phyloP scores from a whole-genome alignment of 768 basidiomycete species.

The Mycena latifolia region DNA sequence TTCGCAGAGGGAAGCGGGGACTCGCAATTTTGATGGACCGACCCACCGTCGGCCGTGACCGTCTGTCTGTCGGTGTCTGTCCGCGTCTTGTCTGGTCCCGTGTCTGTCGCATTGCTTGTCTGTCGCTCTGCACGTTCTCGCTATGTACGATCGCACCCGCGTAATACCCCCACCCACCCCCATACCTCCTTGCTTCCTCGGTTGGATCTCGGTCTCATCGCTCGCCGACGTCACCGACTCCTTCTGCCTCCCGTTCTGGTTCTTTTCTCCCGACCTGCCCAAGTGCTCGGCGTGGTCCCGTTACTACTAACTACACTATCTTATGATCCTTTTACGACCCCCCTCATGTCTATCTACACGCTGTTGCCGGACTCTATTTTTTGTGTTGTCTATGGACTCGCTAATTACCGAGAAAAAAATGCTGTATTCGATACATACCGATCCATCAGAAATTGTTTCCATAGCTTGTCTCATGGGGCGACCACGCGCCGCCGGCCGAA shows the following conservation, averaged over 20 bases:
- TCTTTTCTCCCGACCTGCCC: constrained; percentile 18
- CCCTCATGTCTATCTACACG: not conserved
- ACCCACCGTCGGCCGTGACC: too few relatives aligned
- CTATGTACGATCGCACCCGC: not conserved
- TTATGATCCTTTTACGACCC: constrained; percentile 31
- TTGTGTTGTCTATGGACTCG: not conserved
- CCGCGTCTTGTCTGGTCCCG: not conserved
- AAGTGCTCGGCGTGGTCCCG: constrained; percentile 35
- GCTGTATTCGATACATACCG: constrained; percentile 6
- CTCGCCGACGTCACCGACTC: constrained; percentile 24
- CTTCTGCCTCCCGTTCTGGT: not conserved
- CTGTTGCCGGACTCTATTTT: constrained; percentile 7
- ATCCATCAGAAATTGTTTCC: constrained; percentile 22
- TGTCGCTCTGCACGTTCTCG: not conserved
- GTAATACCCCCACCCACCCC: constrained; percentile 14
- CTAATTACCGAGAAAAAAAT: not conserved
- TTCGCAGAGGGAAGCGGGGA: constrained; percentile 25
- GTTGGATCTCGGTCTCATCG: constrained; percentile 27
- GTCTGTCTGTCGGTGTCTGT: not conserved
- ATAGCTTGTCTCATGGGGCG: too few relatives aligned
- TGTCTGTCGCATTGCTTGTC: constrained; percentile 16
- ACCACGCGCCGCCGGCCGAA: too few relatives aligned
- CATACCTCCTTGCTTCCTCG: not conserved
- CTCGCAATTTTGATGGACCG: not conserved
- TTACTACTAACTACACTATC: not conserved